A percentile compares a stretch with the other conserved stretches of the same genome.
phyloP scores from a whole-genome alignment of 371 early-diverging fungal species.

The Mucor lusitanicus region DNA sequence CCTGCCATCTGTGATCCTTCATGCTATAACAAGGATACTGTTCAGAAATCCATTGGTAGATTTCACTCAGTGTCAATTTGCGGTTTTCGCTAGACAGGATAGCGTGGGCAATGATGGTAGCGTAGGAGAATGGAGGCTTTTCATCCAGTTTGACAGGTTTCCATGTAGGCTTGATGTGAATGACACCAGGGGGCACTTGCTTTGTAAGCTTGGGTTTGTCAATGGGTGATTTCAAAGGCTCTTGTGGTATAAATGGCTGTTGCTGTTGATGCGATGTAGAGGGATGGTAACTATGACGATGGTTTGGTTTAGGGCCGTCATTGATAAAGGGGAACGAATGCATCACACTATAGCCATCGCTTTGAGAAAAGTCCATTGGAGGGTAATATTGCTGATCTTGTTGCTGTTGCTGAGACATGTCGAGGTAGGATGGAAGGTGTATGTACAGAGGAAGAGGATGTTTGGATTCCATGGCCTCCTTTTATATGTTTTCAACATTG shows the following conservation, averaged over 20 bases:
- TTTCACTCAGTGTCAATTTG: constrained; percentile 86
- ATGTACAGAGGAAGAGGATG: background rate
- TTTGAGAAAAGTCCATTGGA: background rate
- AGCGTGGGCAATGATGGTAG: constrained; percentile 90
- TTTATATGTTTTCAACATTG: background rate
- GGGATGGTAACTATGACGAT: background rate
- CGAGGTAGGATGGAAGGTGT: background rate
- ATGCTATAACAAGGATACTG: constrained; percentile 77
- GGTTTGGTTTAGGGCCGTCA: constrained; percentile 3
- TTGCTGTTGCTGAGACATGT: background rate
- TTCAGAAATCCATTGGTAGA: constrained; percentile 89
- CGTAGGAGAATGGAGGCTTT: constrained; percentile 92
- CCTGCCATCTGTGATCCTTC: constrained; percentile 84
- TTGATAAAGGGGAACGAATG: constrained; percentile 16
- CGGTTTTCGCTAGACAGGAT: constrained; percentile 73
- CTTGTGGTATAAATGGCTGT: background rate
- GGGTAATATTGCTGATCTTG: background rate
- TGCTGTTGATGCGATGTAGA: background rate
- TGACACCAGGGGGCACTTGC: constrained; percentile 6
- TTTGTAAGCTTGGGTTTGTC: background rate
- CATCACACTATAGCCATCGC: background rate
- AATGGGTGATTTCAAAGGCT: background rate
- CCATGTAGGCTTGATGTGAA: constrained; percentile 46
- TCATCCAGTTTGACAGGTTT: constrained; percentile 40
- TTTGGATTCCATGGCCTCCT: background rate